Base-by-base conservation (phyloP, 768 basidiomycete genomes). In the Xerocomellus amylosporus region DNA sequence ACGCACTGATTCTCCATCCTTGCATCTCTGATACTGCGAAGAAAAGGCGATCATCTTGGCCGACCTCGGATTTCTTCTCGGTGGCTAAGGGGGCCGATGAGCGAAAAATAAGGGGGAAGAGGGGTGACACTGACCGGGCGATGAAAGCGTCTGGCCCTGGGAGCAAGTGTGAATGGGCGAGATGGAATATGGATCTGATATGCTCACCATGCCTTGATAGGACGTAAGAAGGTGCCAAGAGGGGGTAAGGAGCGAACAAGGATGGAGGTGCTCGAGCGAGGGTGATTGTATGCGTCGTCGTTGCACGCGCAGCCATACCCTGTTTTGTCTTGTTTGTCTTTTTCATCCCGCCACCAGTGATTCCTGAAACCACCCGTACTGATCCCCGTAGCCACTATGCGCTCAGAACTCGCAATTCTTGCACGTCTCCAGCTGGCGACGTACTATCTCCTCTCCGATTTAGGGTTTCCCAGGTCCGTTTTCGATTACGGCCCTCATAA, bases 1-100 rank as follows among this genome's bases (percentile, higher is more conserved):
- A 87, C 96, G 75, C 66, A 99, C 96, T 85, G 74, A 98, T 88
- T 73, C 97, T 81, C 97, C 97, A 99, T 64, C 97, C 97, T 73
- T 99, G 97, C 96, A 98, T 98, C 74, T 98, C 95, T 43, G 90
- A 87, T 40, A 97, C 80, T 8, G 82, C 88, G 72, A 86, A 98
- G 43, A 79, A 64, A 71, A 82, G 86, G 53, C 82, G 81, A 56
- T 76, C 79, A 82, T 92, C 86, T 58, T 76, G 78, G 40, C 90
- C 93, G 20, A 78, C 71, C 61, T 85, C 80, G 5, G 91, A 86
- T 67, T 79, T 81, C 79, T 98, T 99, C 60, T 83, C 81, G 49
- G 88, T 93, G 20, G 85, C 93, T 94, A 63, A 55, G 53, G 34
- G 57, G 8, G 42, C 40, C 50, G 59, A 55, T 67, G 46, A 58